phyloP scores from a whole-genome alignment of 495 filamentous ascomycete species.

The Hypoxylon trugodes region DNA sequence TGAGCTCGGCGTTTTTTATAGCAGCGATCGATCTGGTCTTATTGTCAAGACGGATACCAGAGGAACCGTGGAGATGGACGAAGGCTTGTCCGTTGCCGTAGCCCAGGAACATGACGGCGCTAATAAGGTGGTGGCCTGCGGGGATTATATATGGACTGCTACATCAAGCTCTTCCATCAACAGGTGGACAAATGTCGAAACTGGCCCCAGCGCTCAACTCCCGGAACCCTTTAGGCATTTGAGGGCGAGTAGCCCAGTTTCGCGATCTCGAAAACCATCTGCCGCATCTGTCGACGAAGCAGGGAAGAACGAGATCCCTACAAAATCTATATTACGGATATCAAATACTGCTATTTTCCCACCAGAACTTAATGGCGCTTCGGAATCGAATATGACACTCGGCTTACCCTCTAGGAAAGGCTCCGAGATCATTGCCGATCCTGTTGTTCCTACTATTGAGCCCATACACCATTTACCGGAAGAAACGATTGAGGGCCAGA shows the following conservation, averaged over 20 bases:
- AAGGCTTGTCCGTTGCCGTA: slow-evolving; percentile 86
- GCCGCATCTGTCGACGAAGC: slow-evolving; percentile 45
- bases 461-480: slow-evolving; percentile 79
- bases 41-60: slow-evolving; percentile 94
- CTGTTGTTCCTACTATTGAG: slow-evolving; percentile 62
- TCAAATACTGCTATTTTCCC: slow-evolving; percentile 85
- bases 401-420: slow-evolving; percentile 61
- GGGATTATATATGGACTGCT: slow-evolving; percentile 90
- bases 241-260: slow-evolving; percentile 58
- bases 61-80: slow-evolving; percentile 73
- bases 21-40: slow-evolving; percentile 87
- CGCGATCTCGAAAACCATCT: slow-evolving; percentile 47
- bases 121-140: slow-evolving; percentile 80
- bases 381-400: slow-evolving; percentile 57
- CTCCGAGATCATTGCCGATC: slow-evolving; percentile 68
- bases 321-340: slow-evolving; percentile 76
- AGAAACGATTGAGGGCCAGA: slow-evolving; percentile 92
- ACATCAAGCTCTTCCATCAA: slow-evolving; percentile 95
- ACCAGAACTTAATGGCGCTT: slow-evolving; percentile 38
- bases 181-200: slow-evolving; percentile 89
- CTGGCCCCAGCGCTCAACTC: slow-evolving; percentile 61
- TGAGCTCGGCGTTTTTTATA: slow-evolving; percentile 88
- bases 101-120: slow-evolving; percentile 92
- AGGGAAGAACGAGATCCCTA: slow-evolving; percentile 72
- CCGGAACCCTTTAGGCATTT: slow-evolving; percentile 64